Evolutionary conservation across 2,329 filamentous ascomycete species (phyloP).

Genomic region (Apiospora pterosperma): DNA sequence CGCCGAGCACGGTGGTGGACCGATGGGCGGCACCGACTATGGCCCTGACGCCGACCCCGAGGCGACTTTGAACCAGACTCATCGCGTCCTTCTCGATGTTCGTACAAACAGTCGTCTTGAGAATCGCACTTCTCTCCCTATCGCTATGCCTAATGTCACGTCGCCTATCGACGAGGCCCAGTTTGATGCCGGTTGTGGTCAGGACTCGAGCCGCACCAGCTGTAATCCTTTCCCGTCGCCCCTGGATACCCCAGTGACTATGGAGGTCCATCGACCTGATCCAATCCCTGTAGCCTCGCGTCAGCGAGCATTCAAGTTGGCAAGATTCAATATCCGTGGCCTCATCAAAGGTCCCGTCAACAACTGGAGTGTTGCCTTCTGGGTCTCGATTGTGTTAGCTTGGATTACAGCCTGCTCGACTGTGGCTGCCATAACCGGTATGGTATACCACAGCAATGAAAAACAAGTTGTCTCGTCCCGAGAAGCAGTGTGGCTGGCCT

Average conservation of each 20-base stretch:
- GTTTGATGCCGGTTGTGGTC: neutral
- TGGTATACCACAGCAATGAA: neutral
- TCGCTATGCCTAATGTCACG: neutral
- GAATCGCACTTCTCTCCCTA: constrained; percentile 3
- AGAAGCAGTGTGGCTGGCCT: neutral
- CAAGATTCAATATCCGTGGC: neutral
- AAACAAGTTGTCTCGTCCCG: neutral
- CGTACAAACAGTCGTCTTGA: neutral
- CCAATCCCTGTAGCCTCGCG: neutral
- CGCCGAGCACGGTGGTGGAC: neutral
- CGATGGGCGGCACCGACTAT: neutral
- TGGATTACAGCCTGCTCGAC: neutral
- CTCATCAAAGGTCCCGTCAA: neutral
- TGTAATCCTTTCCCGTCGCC: neutral
- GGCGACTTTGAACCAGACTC: neutral
- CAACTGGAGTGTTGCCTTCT: neutral
- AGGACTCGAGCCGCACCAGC: neutral
- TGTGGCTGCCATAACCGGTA: neutral
- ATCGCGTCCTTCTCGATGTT: neutral
- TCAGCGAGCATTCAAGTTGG: neutral
- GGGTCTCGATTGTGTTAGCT: neutral
- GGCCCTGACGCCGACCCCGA: neutral
- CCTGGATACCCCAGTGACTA: neutral
- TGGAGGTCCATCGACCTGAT: neutral
- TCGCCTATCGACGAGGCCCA: neutral